Base-by-base conservation (phyloP, 345 rosid species). In the Ceriops tagal region DNA sequence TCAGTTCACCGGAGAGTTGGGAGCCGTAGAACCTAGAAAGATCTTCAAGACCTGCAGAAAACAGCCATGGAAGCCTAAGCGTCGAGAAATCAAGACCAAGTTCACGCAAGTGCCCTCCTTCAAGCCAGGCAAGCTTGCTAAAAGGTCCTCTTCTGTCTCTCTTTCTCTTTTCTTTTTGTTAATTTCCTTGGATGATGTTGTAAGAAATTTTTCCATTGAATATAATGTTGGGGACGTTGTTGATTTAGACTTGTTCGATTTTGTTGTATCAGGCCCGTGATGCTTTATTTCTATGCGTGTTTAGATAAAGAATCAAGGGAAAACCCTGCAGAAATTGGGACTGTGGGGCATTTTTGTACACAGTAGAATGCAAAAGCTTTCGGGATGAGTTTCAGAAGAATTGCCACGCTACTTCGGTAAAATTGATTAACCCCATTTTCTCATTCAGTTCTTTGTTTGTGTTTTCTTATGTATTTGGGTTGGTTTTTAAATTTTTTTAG, bases 261-360 rank as follows among this genome's bases (percentile, higher is more conserved):
- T 73, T 6, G 16, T 46, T 22, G 18, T 28, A 6, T 18, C 66
- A 92, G 97, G 89, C 91, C 5, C 91, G 93, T 3, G 96, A 91
- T 69, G 88, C 88, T 15, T 91, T 93, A 63, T 91, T 91, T 93
- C 67, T 91, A 87, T 77, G 59, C 85, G 1, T 93, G 97, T 37
- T 37, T 88, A 26, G 96, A 89, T 71, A 88, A 83, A 74, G 83
- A 88, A 32, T 86, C 96, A 24, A 77, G 77, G 51, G 89, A 88
- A 76, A 88, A 86, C 58, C 91, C 83, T 15, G 80, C 92, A 10
- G 96, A 91, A 67, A 86, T 83, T 32, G 99, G 84, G 0, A 81
- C 93, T 1, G 99, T 88, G 0, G 99, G 96, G 66, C 87, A 89
- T 51, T 91, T 51, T 69, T 89, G 24, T 89, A 87, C 69, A 96